A percentile compares a stretch with the other conserved stretches of the same genome.
phyloP scores from a whole-genome alignment of 441 rosid genomes.

The Manihot esculenta region DNA sequence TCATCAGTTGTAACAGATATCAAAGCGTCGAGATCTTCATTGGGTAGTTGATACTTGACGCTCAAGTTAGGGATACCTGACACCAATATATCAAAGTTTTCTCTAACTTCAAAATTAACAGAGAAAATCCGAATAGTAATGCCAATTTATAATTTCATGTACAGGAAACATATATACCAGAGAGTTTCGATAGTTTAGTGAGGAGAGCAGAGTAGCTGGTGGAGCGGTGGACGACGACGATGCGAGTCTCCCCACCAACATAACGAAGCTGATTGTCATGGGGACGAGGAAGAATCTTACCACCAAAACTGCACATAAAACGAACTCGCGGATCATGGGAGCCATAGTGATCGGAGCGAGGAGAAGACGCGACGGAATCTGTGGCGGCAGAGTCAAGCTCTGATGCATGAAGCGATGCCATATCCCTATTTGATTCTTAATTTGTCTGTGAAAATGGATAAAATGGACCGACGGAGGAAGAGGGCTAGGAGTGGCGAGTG shows the following conservation, averaged over 20 bases:
- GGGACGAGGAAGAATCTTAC: conserved; percentile 93
- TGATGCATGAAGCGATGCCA: conserved; percentile 60
- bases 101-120: too few relatives aligned
- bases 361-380: conserved; percentile 71
- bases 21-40: conserved; percentile 91
- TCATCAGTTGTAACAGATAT: conserved; percentile 91
- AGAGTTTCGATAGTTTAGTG: conserved; percentile 69
- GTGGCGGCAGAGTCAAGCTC: conserved; percentile 57
- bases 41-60: conserved; percentile 91
- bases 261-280: conserved; percentile 89
- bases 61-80: conserved; percentile 58
- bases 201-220: conserved; percentile 58
- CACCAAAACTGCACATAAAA: conserved; percentile 95
- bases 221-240: conserved; percentile 69
- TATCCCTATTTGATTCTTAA: neutral
- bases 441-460: too few relatives aligned
- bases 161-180: conserved; percentile 38
- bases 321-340: conserved; percentile 56
- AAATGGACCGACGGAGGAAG: too few relatives aligned
- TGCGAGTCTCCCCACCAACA: conserved; percentile 92
- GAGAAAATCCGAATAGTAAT: too few relatives aligned
- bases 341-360: conserved; percentile 61
- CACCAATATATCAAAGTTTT: neutral
- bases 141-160: neutral
- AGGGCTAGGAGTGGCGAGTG: too few relatives aligned